Percentiles rank a stretch among this genome's conserved stretches.
Conservation (phyloP, 768 basidiomycete species). For the Mycena capillaripes region DNA sequence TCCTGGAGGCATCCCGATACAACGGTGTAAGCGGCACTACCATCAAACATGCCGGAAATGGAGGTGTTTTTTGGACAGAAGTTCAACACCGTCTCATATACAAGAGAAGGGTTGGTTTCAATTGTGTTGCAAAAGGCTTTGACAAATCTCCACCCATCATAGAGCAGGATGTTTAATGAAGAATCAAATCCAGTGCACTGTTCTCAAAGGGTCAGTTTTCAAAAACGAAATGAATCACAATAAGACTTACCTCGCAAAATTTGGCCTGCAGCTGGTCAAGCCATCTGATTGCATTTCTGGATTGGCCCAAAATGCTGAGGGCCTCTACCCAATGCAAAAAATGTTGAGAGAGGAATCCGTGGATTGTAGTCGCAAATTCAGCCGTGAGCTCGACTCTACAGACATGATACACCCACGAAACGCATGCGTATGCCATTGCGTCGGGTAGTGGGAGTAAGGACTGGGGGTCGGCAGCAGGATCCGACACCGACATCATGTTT, state of each 20-base stretch:
- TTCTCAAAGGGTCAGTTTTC: not conserved
- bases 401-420: constrained; percentile 14
- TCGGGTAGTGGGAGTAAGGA: constrained; percentile 9
- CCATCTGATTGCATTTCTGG: constrained; percentile 9
- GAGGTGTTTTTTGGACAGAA: constrained; percentile 11
- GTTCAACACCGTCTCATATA: constrained; percentile 2
- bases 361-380: not conserved
- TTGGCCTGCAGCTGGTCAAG: not conserved
- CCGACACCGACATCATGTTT: not conserved
- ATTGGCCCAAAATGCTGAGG: not conserved
- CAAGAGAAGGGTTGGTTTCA: not conserved
- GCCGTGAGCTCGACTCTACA: not conserved
- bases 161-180: not conserved
- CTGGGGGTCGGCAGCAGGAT: not conserved
- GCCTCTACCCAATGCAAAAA: constrained; percentile 15
- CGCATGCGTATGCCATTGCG: not conserved
- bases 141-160: constrained; percentile 15
- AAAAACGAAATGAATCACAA: no score
- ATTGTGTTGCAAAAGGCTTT: constrained; percentile 10
- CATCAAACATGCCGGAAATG: not conserved
- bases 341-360: not conserved
- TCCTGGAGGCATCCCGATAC: not conserved
- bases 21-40: not conserved
- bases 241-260: no score
- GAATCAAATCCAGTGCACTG: not conserved